phyloP scores from a whole-genome alignment of 768 basidiomycete species.

The Boletus edulis region DNA sequence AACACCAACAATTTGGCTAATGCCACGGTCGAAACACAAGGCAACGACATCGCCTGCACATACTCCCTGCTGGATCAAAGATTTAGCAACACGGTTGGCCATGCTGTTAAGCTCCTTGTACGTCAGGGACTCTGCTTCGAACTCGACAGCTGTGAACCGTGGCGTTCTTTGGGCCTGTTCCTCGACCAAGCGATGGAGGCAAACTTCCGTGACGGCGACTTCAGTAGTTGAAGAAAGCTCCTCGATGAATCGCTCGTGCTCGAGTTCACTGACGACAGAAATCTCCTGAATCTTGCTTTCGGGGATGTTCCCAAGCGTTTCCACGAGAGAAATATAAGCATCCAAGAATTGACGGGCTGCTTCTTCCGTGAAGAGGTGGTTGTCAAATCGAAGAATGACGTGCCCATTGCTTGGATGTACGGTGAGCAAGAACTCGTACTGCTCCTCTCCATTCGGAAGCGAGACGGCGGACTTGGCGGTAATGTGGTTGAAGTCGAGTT shows the following conservation, averaged over 20 bases:
- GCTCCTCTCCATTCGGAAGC: constrained; percentile 30
- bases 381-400: constrained; percentile 27
- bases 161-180: constrained; percentile 22
- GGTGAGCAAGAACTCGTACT: constrained; percentile 22
- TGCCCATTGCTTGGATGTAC: constrained; percentile 26
- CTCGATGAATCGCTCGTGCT: constrained; percentile 22
- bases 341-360: constrained; percentile 31
- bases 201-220: constrained; percentile 12
- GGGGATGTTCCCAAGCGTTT: constrained; percentile 16
- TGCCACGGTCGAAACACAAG: constrained; percentile 30
- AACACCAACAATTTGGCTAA: constrained; percentile 27
- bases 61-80: constrained; percentile 25
- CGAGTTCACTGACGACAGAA: constrained; percentile 11
- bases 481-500: constrained; percentile 17
- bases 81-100: constrained; percentile 33
- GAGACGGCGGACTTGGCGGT: constrained; percentile 15
- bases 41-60: constrained; percentile 25
- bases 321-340: constrained; percentile 29
- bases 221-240: constrained; percentile 22
- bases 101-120: constrained; percentile 31
- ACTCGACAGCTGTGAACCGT: constrained; percentile 22
- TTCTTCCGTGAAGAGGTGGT: constrained; percentile 27
- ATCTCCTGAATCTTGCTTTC: constrained; percentile 17
- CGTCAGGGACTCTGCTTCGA: constrained; percentile 29
- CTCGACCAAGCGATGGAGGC: constrained; percentile 19